phyloP scores from a whole-genome alignment of 75 land plant genomes.

The Cupressus sempervirens region DNA sequence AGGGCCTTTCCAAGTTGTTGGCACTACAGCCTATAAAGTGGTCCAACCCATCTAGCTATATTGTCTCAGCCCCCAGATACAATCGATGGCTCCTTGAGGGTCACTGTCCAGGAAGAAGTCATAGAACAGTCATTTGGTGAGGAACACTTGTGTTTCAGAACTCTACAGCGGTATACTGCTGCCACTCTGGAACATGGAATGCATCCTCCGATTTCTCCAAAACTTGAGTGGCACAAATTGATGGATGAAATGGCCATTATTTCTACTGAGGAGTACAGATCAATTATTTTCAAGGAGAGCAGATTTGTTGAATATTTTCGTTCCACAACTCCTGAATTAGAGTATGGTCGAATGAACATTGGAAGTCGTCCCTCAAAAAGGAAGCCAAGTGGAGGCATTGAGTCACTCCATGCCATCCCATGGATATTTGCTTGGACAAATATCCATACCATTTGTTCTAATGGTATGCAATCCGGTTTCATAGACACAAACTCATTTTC shows the following conservation, averaged over 20 bases:
- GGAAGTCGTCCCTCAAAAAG: constrained; percentile 88
- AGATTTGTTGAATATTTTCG: constrained; percentile 88
- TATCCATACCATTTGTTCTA: no score
- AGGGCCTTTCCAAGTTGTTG: no score
- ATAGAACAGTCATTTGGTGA: constrained; percentile 92
- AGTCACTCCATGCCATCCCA: constrained; percentile 87
- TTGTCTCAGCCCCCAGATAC: constrained; percentile 94
- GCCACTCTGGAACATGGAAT: constrained; percentile 95
- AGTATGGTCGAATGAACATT: constrained; percentile 95
- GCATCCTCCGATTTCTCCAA: constrained; percentile 80
- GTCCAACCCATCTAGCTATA: constrained; percentile 95
- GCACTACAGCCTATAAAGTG: no score
- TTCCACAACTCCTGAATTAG: constrained; percentile 77
- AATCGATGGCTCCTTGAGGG: constrained; percentile 81
- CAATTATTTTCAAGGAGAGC: constrained; percentile 72
- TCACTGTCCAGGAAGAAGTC: constrained; percentile 92
- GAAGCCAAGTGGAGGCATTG: constrained; percentile 90
- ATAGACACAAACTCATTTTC: constrained; percentile 92
- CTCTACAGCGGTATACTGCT: constrained; percentile 84
- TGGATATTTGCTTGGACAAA: constrained; percentile 97
- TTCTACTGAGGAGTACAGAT: constrained; percentile 75
- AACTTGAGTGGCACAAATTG: constrained; percentile 80
- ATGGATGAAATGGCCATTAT: constrained; percentile 87
- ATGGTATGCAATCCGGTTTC: no score
- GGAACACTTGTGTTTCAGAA: no score